Conservation (phyloP, 169 alveolate species). For the Amoebophrya sp. region DNA sequence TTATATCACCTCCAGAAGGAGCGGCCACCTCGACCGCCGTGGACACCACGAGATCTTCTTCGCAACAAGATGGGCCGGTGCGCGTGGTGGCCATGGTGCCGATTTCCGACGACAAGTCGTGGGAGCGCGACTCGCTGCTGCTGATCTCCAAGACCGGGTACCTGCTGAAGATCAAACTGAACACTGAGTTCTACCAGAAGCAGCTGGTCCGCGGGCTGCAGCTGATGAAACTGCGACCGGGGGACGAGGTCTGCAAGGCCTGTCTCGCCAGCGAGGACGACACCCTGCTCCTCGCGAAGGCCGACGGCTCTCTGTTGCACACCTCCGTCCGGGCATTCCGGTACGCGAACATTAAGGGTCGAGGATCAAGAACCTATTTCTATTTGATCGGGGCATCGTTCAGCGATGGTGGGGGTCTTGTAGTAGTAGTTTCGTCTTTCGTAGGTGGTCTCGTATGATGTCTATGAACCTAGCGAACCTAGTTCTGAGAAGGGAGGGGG, state of each 20-base stretch:
- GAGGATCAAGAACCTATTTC: too few relatives aligned
- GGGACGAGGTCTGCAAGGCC: not conserved
- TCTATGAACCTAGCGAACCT: too few relatives aligned
- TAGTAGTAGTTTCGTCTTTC: too few relatives aligned
- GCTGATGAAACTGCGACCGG: not conserved
- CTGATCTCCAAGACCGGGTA: not conserved
- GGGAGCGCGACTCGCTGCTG: not conserved
- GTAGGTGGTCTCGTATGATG: too few relatives aligned
- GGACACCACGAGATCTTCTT: too few relatives aligned
- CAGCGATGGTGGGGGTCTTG: too few relatives aligned
- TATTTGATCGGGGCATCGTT: too few relatives aligned
- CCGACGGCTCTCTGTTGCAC: not conserved
- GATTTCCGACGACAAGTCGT: not conserved
- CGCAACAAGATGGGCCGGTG: not conserved
- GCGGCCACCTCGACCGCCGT: too few relatives aligned
- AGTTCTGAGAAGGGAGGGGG: too few relatives aligned
- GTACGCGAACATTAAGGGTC: too few relatives aligned
- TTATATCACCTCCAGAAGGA: not conserved
- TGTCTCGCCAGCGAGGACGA: not conserved
- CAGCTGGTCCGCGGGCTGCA: not conserved
- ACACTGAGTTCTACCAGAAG: not conserved
- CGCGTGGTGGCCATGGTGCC: not conserved
- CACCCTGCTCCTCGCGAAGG: not conserved
- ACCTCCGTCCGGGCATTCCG: not conserved
- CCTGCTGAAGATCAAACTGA: not conserved